Evolutionary conservation across 2,329 filamentous ascomycete genomes (phyloP), one percentile per base, ranked within the genome.

Genomic region (Fusarium pininemorale): DNA sequence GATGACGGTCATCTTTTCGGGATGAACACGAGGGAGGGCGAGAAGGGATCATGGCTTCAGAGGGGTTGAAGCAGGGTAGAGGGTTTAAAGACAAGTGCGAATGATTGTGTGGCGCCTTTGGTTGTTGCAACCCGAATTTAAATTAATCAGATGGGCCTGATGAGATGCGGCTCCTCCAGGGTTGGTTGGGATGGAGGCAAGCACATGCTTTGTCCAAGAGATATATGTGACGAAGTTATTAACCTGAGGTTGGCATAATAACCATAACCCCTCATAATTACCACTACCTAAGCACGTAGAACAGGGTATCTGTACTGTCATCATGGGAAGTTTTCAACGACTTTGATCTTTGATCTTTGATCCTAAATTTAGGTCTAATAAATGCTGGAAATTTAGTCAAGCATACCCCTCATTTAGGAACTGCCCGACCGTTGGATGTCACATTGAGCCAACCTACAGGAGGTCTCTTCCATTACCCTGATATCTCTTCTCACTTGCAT

Each of bases 141-240:
- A 69, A 69, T 69, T 56, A 69, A 69, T 63, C 18, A 50, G 56
- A 69, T 69, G 65, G 55, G 37, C 38, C 28, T 38, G 37, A 60
- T 68, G 55, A 68, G 56, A 58, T 74, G 72, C 71, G 71, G 71
- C 71, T 74, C 71, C 45, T 69, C 37, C 47, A 72, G 45, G 59
- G 26, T 42, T 37, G 30, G 39, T n/a, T 44, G 42, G 42, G 42
- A 50, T 54, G 26, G 35, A 54, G 51, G 35, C 51, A 28, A 7
- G 51, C 51, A 41, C 24, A 55, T 50, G 41, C 55, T 51, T 26
- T 37, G 32, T 51, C 24, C 11, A 51, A 28, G 18, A 16, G 42
- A 48, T 37, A 57, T 28, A 22, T 26, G 22, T 41, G 37, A 38
- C 37, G 16, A 51, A 51, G 20, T 7, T 28, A n/a, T 48, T 15